These are phyloP conservation scores for California macrophylla DNA, from an alignment of 441 rosid genomes.

Conservation along the genomic window DNA sequence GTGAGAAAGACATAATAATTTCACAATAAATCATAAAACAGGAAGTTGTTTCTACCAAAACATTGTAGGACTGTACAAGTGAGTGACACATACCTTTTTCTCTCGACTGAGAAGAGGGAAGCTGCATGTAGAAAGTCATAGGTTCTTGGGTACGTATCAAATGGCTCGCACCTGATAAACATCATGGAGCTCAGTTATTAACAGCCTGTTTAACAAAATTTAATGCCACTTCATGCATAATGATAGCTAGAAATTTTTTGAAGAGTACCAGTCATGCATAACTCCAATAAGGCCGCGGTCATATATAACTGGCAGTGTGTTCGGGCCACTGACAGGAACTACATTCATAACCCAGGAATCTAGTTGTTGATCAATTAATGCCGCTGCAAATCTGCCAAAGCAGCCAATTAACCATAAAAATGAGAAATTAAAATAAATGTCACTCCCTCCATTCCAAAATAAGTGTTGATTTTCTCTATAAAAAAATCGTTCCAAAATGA, in stretches of 20 bases:
- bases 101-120: slow-evolving; percentile 76
- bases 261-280: slow-evolving; percentile 84
- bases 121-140: slow-evolving; percentile 80
- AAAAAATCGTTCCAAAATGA: too few species aligned
- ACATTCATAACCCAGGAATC: slow-evolving; percentile 91
- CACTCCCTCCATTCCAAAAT: too few species aligned
- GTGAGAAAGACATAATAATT: neutral
- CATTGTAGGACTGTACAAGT: too few species aligned
- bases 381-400: slow-evolving; percentile 75
- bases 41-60: neutral
- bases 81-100: slow-evolving; percentile 49
- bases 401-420: neutral
- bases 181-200: slow-evolving; percentile 4
- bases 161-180: slow-evolving; percentile 80
- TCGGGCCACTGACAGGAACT: slow-evolving; percentile 80
- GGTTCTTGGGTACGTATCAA: slow-evolving; percentile 95
- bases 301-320: slow-evolving; percentile 87
- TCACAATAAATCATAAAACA: neutral
- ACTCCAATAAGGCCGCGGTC: slow-evolving; percentile 94
- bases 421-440: slow-evolving; percentile 1
- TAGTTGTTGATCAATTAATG: slow-evolving; percentile 55
- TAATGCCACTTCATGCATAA: neutral
- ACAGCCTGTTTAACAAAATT: neutral
- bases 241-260: slow-evolving; percentile 7
- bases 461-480: too few species aligned